A percentile compares a stretch with the other conserved stretches of the same genome.
Conservation (phyloP, 192 early-diverging fungal genomes). For the Gaertneriomyces sp. region DNA sequence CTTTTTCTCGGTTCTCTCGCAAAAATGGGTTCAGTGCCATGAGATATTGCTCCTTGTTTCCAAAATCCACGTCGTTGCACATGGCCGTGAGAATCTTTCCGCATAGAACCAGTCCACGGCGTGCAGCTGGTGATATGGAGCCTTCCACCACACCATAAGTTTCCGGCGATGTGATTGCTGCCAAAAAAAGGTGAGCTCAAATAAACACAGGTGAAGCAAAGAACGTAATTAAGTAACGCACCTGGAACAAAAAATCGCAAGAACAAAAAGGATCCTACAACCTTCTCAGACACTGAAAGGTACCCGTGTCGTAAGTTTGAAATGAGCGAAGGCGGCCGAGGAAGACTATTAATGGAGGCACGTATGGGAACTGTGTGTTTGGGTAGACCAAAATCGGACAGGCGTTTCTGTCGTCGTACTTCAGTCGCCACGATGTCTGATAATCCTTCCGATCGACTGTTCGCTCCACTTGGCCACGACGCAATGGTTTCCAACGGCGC, state of each 20-base stretch:
- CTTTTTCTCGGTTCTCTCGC: slow-evolving; percentile 37
- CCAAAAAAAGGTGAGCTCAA: not conserved
- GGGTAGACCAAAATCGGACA: too few species aligned
- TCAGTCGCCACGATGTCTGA: too few species aligned
- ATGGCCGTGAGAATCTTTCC: slow-evolving; percentile 57
- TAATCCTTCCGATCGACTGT: too few species aligned
- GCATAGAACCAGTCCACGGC: slow-evolving; percentile 53
- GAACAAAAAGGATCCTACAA: slow-evolving; percentile 66
- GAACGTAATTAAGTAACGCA: slow-evolving; percentile 10
- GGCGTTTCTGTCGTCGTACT: too few species aligned
- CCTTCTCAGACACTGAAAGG: slow-evolving; percentile 60
- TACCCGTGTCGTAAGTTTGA: slow-evolving; percentile 24
- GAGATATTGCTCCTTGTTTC: slow-evolving; percentile 54
- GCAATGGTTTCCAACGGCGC: too few species aligned
- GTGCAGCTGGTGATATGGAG: slow-evolving; percentile 28
- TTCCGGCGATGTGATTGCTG: slow-evolving; percentile 55
- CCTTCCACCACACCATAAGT: slow-evolving; percentile 46
- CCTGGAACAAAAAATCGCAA: slow-evolving; percentile 57
- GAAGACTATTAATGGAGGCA: too few species aligned
- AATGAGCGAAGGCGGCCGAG: too few species aligned
- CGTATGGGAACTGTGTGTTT: too few species aligned
- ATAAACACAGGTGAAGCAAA: not conserved
- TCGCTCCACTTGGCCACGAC: too few species aligned
- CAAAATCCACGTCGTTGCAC: slow-evolving; percentile 63
- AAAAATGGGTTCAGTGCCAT: slow-evolving; percentile 50